phyloP scores from a whole-genome alignment of 345 rosid genomes.

The Fremontodendron californicum region DNA sequence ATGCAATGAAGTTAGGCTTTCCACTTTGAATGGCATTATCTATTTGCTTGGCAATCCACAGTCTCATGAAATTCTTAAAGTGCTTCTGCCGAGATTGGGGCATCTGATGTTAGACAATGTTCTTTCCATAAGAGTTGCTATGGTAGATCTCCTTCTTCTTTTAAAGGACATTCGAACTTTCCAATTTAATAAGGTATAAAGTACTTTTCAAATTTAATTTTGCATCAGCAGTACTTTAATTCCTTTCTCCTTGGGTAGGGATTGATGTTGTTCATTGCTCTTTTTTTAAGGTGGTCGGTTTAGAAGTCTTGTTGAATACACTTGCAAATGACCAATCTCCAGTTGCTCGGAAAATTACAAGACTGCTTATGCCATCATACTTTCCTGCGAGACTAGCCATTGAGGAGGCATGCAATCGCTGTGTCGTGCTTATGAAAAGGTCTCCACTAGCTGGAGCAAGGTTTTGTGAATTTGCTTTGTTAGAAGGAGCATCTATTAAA shows the following conservation, averaged over 20 bases:
- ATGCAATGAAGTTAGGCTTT: constrained; percentile 77
- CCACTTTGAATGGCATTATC: constrained; percentile 68
- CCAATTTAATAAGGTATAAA: constrained; percentile 81
- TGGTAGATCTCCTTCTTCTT: constrained; percentile 74
- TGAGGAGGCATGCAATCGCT: constrained; percentile 81
- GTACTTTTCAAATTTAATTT: constrained; percentile 9
- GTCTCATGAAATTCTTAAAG: constrained; percentile 88
- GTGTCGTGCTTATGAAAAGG: constrained; percentile 71
- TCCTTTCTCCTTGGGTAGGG: neutral
- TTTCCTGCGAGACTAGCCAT: constrained; percentile 64
- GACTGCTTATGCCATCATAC: constrained; percentile 79
- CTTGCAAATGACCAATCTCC: constrained; percentile 70
- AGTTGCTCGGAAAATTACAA: constrained; percentile 71
- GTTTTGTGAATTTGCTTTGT: constrained; percentile 70
- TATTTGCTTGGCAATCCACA: constrained; percentile 90
- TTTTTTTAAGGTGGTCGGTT: constrained; percentile 58
- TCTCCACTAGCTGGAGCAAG: constrained; percentile 85
- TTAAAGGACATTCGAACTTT: constrained; percentile 58
- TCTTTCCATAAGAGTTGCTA: constrained; percentile 57
- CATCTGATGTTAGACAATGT: constrained; percentile 62
- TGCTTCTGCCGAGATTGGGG: constrained; percentile 71
- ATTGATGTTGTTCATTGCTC: constrained; percentile 18
- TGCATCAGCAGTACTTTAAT: neutral
- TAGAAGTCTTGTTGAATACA: constrained; percentile 55
- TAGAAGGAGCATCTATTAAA: constrained; percentile 59